Evolutionary conservation across 2,329 filamentous ascomycete species (phyloP).

Genomic region (Ophiostoma himal-ulmi): DNA sequence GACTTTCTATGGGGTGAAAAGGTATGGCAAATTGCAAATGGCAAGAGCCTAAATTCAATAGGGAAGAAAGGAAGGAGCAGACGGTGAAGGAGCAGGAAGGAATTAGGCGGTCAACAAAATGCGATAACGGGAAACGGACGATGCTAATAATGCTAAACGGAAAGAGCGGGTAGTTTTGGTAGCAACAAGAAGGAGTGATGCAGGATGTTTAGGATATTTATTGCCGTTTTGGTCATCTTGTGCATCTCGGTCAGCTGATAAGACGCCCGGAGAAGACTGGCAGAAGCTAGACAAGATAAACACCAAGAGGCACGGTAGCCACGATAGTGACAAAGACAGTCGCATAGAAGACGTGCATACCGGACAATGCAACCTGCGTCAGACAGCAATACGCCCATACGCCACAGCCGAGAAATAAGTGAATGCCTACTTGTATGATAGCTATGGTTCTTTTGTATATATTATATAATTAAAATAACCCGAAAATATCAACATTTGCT

Average conservation of each 20-base stretch:
- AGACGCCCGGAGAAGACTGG: not conserved
- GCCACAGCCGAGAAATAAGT: not conserved
- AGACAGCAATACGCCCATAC: slow-evolving; percentile 1
- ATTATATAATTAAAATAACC: not conserved
- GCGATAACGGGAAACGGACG: not conserved
- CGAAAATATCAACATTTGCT: not conserved
- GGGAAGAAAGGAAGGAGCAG: not conserved
- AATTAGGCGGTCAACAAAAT: not conserved
- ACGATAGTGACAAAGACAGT: not conserved
- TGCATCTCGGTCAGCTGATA: not conserved
- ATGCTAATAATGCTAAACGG: not conserved
- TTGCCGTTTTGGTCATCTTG: not conserved
- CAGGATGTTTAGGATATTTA: not conserved
- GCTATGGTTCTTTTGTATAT: not conserved
- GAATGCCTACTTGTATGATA: not conserved
- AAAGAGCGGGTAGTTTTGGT: not conserved
- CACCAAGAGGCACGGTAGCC: not conserved
- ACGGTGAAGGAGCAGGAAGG: not conserved
- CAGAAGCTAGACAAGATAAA: not conserved
- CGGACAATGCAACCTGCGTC: slow-evolving; percentile 11
- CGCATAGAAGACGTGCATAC: not conserved
- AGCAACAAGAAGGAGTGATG: not conserved
- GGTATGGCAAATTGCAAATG: not conserved
- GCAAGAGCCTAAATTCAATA: not conserved
- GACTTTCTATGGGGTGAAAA: not conserved